These are phyloP conservation scores for Tylopilus subfusipes DNA, from an alignment of 768 basidiomycete genomes.

Conservation along the genomic window DNA sequence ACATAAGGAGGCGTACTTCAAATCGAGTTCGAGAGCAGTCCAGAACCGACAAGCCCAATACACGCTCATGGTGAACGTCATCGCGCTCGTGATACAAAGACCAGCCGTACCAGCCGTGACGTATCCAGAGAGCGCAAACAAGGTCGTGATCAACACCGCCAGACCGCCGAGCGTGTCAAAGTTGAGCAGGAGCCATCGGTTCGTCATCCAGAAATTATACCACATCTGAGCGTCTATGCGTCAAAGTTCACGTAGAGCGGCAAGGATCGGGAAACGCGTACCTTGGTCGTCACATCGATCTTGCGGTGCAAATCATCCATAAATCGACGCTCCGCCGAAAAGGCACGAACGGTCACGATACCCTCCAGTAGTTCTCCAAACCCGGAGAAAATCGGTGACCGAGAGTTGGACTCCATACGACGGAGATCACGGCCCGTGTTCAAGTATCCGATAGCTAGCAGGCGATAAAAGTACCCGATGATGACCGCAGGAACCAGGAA, in stretches of 20 bases:
- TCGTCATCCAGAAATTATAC: conserved; percentile 89
- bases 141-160: conserved; percentile 68
- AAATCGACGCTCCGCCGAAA: conserved; percentile 78
- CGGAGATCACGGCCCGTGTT: conserved; percentile 81
- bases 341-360: conserved; percentile 91
- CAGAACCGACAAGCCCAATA: conserved; percentile 51
- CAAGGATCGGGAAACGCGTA: conserved; percentile 20
- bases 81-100: conserved; percentile 73
- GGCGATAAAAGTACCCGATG: conserved; percentile 71
- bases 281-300: conserved; percentile 77
- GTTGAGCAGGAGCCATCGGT: conserved; percentile 78
- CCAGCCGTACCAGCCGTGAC: conserved; percentile 61
- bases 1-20: conserved; percentile 51
- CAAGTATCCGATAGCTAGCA: conserved; percentile 67
- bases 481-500: conserved; percentile 77
- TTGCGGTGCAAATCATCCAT: conserved; percentile 69
- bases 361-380: conserved; percentile 83
- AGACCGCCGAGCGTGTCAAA: conserved; percentile 77
- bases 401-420: conserved; percentile 86
- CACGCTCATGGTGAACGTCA: conserved; percentile 51
- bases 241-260: not conserved
- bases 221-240: conserved; percentile 50
- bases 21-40: conserved; percentile 65
- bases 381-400: conserved; percentile 80
- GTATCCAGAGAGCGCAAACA: conserved; percentile 68